Evolutionary conservation across 2,329 filamentous ascomycete species (phyloP), one percentile per base, ranked within the genome.

Genomic region (Eutypa lata): DNA sequence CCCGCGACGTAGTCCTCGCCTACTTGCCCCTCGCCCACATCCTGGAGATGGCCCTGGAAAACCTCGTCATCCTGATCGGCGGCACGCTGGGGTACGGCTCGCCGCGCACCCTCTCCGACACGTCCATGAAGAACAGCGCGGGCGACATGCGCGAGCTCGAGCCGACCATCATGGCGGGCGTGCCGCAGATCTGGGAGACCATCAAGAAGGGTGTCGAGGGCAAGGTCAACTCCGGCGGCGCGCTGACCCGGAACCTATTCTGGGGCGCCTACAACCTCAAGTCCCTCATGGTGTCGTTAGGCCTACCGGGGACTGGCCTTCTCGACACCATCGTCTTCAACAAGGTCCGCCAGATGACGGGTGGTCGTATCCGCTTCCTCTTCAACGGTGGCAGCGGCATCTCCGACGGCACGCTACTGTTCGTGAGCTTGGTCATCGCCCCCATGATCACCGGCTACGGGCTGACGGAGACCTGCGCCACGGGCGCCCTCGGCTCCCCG

Each of bases 1-100:
- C 88, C 53, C 84, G 81, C 45, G 94, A 99, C 62, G 82, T 82
- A 45, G 79, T 97, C 43, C 81, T 99, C 45, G 91, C 92, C 21
- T 99, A 97, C 71, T 83, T 99, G 14, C 94, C 94, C 2, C 86
- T 96, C 50, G 92, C 94, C 2, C 94, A 99, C 69, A 97, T 97
- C 65, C 86, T 99, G 64, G 94, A 99, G 72, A 94, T 96, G 72
- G 89, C 93, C 54, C 90, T 99, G 60, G 94, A 99, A 74, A 97
- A 96, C 70, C 78, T 93, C 7, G 90, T 89, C 53, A 73, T 99
- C 56, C 94, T 87, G 74, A 90, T 93, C 78, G 94, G 94, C 61
- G 92, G 88, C 62, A 92, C 89, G 31, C 86, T 99, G 76, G 94
- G 94, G 53, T 97, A 97, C 70, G 94, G 93, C 55, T 93, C 90